Percentiles rank a stretch among this genome's conserved stretches.
Evolutionary conservation across 2,329 filamentous ascomycete species (phyloP).

Genomic region (Epichloe gansuensis): DNA sequence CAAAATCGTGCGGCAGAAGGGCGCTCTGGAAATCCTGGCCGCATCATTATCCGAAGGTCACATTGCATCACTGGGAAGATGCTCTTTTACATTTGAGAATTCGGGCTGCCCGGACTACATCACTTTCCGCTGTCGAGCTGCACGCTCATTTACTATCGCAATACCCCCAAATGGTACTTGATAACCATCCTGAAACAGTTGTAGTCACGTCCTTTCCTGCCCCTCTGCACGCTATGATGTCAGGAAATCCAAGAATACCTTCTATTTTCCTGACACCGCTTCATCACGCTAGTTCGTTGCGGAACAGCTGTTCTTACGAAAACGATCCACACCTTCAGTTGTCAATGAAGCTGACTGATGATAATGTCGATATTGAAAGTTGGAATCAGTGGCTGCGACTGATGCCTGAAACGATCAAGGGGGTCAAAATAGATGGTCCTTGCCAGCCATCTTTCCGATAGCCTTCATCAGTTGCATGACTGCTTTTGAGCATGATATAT

Average conservation of each 20-base stretch:
- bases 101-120: slow-evolving; percentile 30
- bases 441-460: slow-evolving; percentile 20
- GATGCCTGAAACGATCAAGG: slow-evolving; percentile 43
- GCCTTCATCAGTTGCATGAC: not conserved
- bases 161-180: slow-evolving; percentile 39
- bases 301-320: slow-evolving; percentile 26
- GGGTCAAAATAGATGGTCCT: slow-evolving; percentile 42
- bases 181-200: slow-evolving; percentile 35
- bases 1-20: slow-evolving; percentile 36
- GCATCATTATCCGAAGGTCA: slow-evolving; percentile 42
- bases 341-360: slow-evolving; percentile 37
- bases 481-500: too few relatives aligned
- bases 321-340: slow-evolving; percentile 37
- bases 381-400: slow-evolving; percentile 47
- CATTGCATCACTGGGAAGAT: slow-evolving; percentile 32
- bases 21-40: slow-evolving; percentile 43
- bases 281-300: slow-evolving; percentile 27
- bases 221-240: slow-evolving; percentile 43
- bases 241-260: slow-evolving; percentile 38
- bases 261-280: slow-evolving; percentile 43
- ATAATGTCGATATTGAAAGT: slow-evolving; percentile 36
- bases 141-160: slow-evolving; percentile 39
- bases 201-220: slow-evolving; percentile 36
- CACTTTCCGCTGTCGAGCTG: slow-evolving; percentile 39
- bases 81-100: slow-evolving; percentile 40